Evolutionary conservation across 768 basidiomycete species (phyloP).

Genomic region (Boletus sp.): DNA sequence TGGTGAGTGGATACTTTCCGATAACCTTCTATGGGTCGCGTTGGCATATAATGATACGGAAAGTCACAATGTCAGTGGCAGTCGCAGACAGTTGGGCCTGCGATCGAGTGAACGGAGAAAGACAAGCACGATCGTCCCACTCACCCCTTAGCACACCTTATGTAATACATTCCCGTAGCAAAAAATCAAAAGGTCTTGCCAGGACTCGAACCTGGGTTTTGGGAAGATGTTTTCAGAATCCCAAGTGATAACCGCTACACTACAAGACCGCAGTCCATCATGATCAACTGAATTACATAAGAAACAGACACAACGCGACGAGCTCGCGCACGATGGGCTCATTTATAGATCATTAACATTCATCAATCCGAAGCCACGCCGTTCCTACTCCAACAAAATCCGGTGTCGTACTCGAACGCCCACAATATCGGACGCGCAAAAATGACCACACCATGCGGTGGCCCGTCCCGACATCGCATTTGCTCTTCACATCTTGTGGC

Average conservation of each 20-base stretch:
- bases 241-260: constrained; percentile 31
- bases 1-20: constrained; percentile 34
- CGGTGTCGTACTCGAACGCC: not conserved
- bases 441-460: not conserved
- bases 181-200: constrained; percentile 17
- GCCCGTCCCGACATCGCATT: not conserved
- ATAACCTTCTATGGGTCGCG: constrained; percentile 44
- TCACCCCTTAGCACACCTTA: not conserved
- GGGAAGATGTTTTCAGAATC: constrained; percentile 25
- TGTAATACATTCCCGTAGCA: not conserved
- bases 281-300: not conserved
- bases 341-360: too few species aligned
- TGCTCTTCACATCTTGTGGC: not conserved
- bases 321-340: too few species aligned
- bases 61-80: constrained; percentile 6
- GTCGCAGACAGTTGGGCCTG: constrained; percentile 27
- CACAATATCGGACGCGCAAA: not conserved
- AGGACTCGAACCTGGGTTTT: constrained; percentile 29
- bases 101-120: constrained; percentile 14
- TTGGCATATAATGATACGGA: constrained; percentile 60
- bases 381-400: too few species aligned
- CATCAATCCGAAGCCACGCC: too few species aligned
- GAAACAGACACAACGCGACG: not conserved
- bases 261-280: constrained; percentile 11
- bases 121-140: not conserved